phyloP scores from a whole-genome alignment of 179 eudicot species.

The Pouteria campechiana region DNA sequence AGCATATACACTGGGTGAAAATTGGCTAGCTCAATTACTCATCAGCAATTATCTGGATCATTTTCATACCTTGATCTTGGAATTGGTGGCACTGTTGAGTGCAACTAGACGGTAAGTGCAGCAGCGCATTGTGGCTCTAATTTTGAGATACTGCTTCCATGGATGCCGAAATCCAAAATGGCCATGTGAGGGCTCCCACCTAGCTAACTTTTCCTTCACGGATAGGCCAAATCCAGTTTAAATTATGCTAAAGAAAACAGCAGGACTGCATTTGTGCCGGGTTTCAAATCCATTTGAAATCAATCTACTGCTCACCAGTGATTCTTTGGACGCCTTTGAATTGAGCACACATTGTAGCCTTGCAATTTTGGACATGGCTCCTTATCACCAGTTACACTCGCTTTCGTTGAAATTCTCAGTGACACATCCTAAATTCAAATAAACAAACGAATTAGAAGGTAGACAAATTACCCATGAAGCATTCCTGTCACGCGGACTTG shows the following conservation, averaged over 20 bases:
- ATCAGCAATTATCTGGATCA: background rate
- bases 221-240: background rate
- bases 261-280: background rate
- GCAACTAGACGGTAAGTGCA: constrained; percentile 57
- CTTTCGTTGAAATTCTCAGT: constrained; percentile 32
- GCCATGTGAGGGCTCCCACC: constrained; percentile 71
- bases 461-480: no score
- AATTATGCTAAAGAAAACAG: background rate
- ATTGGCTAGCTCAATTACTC: no score
- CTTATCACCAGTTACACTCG: constrained; percentile 13
- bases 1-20: no score
- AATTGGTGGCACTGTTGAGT: constrained; percentile 24
- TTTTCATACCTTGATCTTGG: constrained; percentile 27
- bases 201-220: constrained; percentile 50
- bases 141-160: constrained; percentile 46
- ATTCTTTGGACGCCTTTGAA: constrained; percentile 46
- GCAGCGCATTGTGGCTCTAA: constrained; percentile 34
- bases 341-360: constrained; percentile 43
- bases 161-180: constrained; percentile 46
- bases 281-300: background rate
- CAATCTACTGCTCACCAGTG: constrained; percentile 52
- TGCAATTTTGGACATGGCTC: constrained; percentile 19
- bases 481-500: no score
- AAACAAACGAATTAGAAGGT: no score
- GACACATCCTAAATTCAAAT: constrained; percentile 21